A percentile compares a stretch with the other conserved stretches of the same genome.
Conservation (phyloP, 148 eudicot species). For the Rhododendron henanense region DNA sequence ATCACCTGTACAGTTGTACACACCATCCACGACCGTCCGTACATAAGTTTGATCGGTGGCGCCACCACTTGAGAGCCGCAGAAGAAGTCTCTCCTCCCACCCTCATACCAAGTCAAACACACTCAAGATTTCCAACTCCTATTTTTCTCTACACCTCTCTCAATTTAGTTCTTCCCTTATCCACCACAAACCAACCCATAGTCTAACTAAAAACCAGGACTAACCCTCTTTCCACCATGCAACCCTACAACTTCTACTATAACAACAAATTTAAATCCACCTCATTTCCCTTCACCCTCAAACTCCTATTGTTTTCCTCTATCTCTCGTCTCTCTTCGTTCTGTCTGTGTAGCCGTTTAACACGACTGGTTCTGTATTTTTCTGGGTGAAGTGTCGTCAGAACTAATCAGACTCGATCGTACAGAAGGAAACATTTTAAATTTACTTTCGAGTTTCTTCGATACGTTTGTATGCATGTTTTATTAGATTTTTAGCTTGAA, state of each 20-base stretch:
- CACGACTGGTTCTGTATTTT: background rate
- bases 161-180: conserved; percentile 2
- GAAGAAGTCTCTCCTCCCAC: conserved; percentile 43
- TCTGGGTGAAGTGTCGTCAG: background rate
- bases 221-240: conserved; percentile 48
- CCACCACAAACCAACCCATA: conserved; percentile 28
- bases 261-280: conserved; percentile 30
- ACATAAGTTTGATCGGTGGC: conserved; percentile 2
- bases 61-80: conserved; percentile 7
- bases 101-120: conserved; percentile 49
- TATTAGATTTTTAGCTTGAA: background rate
- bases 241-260: conserved; percentile 39
- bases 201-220: conserved; percentile 79
- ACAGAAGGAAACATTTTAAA: background rate
- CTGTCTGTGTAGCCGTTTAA: background rate
- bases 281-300: conserved; percentile 15
- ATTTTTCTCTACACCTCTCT: conserved; percentile 25
- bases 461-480: background rate
- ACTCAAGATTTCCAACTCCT: conserved; percentile 37
- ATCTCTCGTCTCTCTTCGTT: background rate
- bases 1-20: conserved; percentile 14
- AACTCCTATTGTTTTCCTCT: background rate
- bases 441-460: background rate
- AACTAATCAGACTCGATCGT: background rate
- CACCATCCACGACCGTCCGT: background rate